These are phyloP conservation scores for Ophiostoma fasciatum DNA, from an alignment of 2,329 filamentous ascomycete genomes.

Conservation along the genomic window DNA sequence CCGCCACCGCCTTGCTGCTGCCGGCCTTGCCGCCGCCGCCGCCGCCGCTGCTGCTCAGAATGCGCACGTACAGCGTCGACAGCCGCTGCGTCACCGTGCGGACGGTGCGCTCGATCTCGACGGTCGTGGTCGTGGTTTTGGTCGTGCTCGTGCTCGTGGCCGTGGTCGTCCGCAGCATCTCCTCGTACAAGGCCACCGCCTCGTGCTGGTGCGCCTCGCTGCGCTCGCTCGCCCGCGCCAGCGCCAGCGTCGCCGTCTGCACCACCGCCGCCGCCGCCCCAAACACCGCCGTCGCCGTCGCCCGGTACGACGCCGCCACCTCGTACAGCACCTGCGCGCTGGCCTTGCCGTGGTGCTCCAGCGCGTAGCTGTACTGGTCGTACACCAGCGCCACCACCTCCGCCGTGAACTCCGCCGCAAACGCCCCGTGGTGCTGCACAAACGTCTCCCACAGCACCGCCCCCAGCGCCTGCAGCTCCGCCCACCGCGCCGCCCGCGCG, in stretches of 20 bases:
- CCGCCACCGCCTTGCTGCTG: constrained; percentile 10
- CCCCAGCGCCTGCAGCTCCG: constrained; percentile 30
- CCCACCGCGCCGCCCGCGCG: constrained; percentile 27
- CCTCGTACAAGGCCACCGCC: constrained; percentile 29
- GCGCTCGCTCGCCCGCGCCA: constrained; percentile 31
- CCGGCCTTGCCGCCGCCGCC: constrained; percentile 17
- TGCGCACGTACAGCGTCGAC: constrained; percentile 29
- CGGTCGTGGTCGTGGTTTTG: too few species aligned
- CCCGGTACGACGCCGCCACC: constrained; percentile 32
- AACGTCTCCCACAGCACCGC: constrained; percentile 31
- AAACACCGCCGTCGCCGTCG: constrained; percentile 25
- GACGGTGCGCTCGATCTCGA: constrained; percentile 21
- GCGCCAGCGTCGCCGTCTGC: constrained; percentile 20
- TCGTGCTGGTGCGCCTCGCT: constrained; percentile 27
- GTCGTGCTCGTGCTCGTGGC: constrained; percentile 22
- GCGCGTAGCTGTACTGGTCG: constrained; percentile 29
- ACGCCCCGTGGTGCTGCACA: constrained; percentile 22
- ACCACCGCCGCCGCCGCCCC: constrained; percentile 17
- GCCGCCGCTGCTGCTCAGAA: constrained; percentile 24
- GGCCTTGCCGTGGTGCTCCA: constrained; percentile 27
- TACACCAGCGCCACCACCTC: constrained; percentile 30
- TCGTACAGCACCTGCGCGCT: constrained; percentile 29
- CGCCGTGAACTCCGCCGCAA: constrained; percentile 23
- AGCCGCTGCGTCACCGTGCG: constrained; percentile 33
- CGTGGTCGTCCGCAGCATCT: constrained; percentile 25